Evolutionary conservation across 2,329 filamentous ascomycete genomes (phyloP).

Genomic region (Alternaria rosae): DNA sequence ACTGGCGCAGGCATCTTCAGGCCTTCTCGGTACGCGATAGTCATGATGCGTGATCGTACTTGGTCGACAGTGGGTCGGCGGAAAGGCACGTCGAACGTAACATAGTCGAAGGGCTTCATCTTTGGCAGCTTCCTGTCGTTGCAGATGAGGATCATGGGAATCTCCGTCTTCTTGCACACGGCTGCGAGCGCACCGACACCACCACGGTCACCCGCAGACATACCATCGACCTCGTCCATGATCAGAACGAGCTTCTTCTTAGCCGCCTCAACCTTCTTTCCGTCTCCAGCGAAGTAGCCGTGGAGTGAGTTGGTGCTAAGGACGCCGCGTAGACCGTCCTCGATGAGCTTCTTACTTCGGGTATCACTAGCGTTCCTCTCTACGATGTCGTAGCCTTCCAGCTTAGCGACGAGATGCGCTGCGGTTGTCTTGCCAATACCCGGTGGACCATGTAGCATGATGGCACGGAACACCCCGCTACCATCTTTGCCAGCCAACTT

Average conservation of each 20-base stretch:
- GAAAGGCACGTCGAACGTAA: slow-evolving; percentile 85
- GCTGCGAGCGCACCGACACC: slow-evolving; percentile 94
- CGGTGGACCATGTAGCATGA: slow-evolving; percentile 93
- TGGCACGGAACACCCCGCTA: slow-evolving; percentile 81
- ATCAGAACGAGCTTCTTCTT: slow-evolving; percentile 96
- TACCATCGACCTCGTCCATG: slow-evolving; percentile 99
- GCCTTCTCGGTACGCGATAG: slow-evolving; percentile 90
- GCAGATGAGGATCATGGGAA: slow-evolving; percentile 96
- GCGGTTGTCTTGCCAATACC: slow-evolving; percentile 98
- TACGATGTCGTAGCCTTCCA: slow-evolving; percentile 91
- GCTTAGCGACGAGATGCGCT: slow-evolving; percentile 88
- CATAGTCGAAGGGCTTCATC: slow-evolving; percentile 97
- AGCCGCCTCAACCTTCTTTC: slow-evolving; percentile 76
- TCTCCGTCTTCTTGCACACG: slow-evolving; percentile 91
- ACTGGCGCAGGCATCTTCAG: slow-evolving; percentile 84
- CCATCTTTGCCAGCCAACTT: slow-evolving; percentile 84
- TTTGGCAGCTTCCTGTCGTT: slow-evolving; percentile 92
- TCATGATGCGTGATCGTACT: slow-evolving; percentile 90
- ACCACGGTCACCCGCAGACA: slow-evolving; percentile 96
- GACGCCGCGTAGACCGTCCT: slow-evolving; percentile 85
- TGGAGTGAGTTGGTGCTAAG: slow-evolving; percentile 92
- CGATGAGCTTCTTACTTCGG: slow-evolving; percentile 94
- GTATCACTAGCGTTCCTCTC: slow-evolving; percentile 97
- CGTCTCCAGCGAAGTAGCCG: slow-evolving; percentile 87
- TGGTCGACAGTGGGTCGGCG: slow-evolving; percentile 88